Evolutionary conservation across 352 stramenopile species (phyloP), one percentile per base, ranked within the genome.

Genomic region (Phytopythium sindhum): DNA sequence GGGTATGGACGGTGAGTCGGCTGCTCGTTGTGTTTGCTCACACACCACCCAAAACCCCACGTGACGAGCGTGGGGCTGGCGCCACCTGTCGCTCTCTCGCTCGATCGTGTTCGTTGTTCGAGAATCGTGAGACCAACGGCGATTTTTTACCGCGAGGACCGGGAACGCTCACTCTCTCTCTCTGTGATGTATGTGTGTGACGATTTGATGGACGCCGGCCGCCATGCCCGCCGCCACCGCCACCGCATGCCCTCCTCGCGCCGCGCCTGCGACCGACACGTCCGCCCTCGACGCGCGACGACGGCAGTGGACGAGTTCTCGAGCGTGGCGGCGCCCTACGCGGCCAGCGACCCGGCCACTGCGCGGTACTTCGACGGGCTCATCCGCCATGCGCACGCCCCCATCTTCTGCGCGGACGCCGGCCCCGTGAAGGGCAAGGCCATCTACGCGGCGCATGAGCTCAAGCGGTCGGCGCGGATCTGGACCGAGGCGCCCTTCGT

Each of bases 401-500:
- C 83, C 0, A 83, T 91, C 15, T 67, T 86, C 10, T 90, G 74
- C 33, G 79, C 74, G 2, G 81, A 75, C 39, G 80, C 80, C 10
- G 81, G 82, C 10, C 72, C 74, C 24, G 61, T 84, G 54, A 92
- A 90, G 57, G 84, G 84, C 57, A 92, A 92, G 42, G 81, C 84
- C 47, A 88, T 90, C 61, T 90, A 86, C 71, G 80, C 81, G 11
- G 72, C 84, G 42, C 44, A 44, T 37, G 73, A 84, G n/a, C 57
- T 92, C 23, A 67, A 74, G 23, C 75, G 74, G 48, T 61, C 73
- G 28, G 74, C 68, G 8, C 63, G 68, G 7, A 84, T 93, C 44
- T 91, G 83, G 82, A 91, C 77, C 57, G 84, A 93, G 60, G 62
- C 76, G 37, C 80, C 84, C 2, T 81, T 89, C 39, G 72, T 93